Evolutionary conservation across 106 monocot genomes (phyloP).

Genomic region (Dendrobium nobile): DNA sequence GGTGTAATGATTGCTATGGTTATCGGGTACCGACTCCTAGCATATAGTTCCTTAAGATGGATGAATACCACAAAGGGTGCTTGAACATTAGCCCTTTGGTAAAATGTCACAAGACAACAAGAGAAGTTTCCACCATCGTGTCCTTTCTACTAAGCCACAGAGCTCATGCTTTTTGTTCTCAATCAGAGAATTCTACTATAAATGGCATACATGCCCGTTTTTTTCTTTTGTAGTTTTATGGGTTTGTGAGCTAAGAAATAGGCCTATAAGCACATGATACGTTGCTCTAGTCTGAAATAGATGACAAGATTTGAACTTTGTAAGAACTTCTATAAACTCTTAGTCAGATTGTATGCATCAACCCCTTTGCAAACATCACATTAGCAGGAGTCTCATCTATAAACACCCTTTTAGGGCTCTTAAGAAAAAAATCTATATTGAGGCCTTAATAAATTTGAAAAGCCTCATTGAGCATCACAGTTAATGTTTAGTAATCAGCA

Average conservation of each 20-base stretch:
- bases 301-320: too few relatives aligned
- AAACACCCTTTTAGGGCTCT: too few relatives aligned
- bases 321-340: too few relatives aligned
- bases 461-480: too few relatives aligned
- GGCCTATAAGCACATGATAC: not conserved
- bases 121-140: conserved; percentile 18
- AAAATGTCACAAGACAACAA: not conserved
- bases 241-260: not conserved
- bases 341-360: too few relatives aligned
- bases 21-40: conserved; percentile 59
- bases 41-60: conserved; percentile 62
- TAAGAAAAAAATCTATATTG: too few relatives aligned
- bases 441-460: too few relatives aligned
- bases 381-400: too few relatives aligned
- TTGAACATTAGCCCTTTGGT: conserved; percentile 9
- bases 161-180: conserved; percentile 1
- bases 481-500: too few relatives aligned
- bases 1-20: conserved; percentile 59
- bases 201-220: not conserved
- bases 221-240: not conserved
- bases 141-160: not conserved
- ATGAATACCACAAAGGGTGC: conserved; percentile 19
- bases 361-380: too few relatives aligned
- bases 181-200: not conserved
- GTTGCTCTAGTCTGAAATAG: too few relatives aligned